phyloP scores from a whole-genome alignment of 805 yeast species.

The Teunomyces aglyptinius region DNA sequence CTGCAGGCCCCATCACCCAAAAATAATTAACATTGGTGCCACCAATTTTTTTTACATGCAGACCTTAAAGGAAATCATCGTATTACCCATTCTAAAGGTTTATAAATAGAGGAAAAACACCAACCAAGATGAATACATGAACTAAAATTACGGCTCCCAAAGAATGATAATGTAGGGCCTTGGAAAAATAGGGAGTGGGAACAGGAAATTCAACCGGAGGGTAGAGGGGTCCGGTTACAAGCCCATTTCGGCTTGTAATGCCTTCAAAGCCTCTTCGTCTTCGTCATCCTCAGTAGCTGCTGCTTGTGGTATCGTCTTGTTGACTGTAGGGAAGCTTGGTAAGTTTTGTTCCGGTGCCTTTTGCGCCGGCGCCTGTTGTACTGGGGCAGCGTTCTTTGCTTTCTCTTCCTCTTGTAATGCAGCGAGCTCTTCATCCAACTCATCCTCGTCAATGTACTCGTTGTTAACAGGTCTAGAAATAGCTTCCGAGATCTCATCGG shows the following conservation, averaged over 20 bases:
- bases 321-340: slow-evolving; percentile 47
- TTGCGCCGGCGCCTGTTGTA: slow-evolving; percentile 10
- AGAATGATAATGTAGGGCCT: neutral
- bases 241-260: slow-evolving; percentile 85
- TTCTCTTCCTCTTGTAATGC: slow-evolving; percentile 80
- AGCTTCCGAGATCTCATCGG: slow-evolving; percentile 95
- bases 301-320: slow-evolving; percentile 39
- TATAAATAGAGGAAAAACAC: slow-evolving; percentile 3
- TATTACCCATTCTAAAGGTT: slow-evolving; percentile 4
- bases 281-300: slow-evolving; percentile 60
- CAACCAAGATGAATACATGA: slow-evolving; percentile 2
- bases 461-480: slow-evolving; percentile 89
- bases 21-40: neutral
- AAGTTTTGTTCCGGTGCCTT: slow-evolving; percentile 21
- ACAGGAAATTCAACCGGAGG: neutral
- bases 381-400: slow-evolving; percentile 39
- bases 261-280: slow-evolving; percentile 78
- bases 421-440: slow-evolving; percentile 90
- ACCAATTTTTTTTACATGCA: neutral
- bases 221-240: slow-evolving; percentile 33
- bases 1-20: slow-evolving; percentile 1
- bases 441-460: slow-evolving; percentile 85
- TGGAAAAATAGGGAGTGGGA: neutral
- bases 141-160: slow-evolving; percentile 1
- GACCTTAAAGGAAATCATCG: neutral